Percentiles rank a stretch among this genome's conserved stretches.
Conservation (phyloP, 2,329 filamentous ascomycete genomes). For the Diplodia scrobiculata region DNA sequence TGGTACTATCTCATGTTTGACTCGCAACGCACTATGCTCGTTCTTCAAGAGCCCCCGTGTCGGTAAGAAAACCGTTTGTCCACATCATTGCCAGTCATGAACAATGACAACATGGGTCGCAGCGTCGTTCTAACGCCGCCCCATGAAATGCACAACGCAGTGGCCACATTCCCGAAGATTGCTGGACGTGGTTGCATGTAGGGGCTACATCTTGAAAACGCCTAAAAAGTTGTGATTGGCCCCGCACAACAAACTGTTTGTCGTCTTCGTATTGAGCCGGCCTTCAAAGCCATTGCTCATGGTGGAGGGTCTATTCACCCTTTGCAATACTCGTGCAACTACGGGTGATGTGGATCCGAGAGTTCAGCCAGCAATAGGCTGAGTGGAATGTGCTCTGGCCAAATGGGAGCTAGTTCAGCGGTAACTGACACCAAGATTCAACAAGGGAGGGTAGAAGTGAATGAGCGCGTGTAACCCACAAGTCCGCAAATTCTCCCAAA, state of each 20-base stretch:
- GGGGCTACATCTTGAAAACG: background rate
- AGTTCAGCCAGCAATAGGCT: too few relatives aligned
- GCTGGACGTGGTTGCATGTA: background rate
- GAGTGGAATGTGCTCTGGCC: too few relatives aligned
- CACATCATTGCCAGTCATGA: background rate
- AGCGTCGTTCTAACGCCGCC: background rate
- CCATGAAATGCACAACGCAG: background rate
- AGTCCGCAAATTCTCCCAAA: background rate
- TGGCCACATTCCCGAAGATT: background rate
- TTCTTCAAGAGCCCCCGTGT: background rate
- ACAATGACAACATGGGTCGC: background rate
- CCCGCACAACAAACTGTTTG: too few relatives aligned
- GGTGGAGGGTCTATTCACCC: too few relatives aligned
- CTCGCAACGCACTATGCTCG: background rate
- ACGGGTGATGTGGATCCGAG: too few relatives aligned
- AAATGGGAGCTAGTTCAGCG: too few relatives aligned
- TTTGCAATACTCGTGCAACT: too few relatives aligned
- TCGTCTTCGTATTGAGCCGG: too few relatives aligned
- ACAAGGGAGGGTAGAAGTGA: too few relatives aligned
- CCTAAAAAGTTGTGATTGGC: too few relatives aligned
- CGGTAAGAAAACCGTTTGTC: background rate
- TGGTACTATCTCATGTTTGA: background rate
- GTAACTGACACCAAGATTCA: too few relatives aligned
- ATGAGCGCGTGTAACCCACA: background rate
- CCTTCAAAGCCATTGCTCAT: too few relatives aligned